These are phyloP conservation scores for Naganishia liquefaciens DNA, from an alignment of 1,284 basidiomycete species.

Conservation along the genomic window DNA sequence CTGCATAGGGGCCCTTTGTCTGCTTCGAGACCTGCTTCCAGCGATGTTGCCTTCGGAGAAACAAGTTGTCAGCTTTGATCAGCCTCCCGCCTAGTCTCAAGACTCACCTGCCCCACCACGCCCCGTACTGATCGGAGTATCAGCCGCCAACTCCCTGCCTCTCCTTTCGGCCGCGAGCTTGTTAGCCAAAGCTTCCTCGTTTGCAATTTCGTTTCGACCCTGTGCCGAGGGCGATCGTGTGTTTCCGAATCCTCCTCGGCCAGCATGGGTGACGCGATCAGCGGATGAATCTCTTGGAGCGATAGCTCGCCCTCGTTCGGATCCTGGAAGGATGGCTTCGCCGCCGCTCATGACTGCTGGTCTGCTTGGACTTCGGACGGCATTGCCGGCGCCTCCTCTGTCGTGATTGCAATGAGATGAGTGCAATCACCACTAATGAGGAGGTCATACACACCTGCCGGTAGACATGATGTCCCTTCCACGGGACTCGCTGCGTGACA, in stretches of 20 bases:
- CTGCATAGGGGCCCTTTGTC: constrained; percentile 5
- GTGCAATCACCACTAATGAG: neutral
- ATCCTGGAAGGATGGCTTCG: constrained; percentile 40
- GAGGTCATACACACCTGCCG: constrained; percentile 38
- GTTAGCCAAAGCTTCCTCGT: constrained; percentile 49
- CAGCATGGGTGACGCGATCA: constrained; percentile 50
- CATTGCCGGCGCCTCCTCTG: constrained; percentile 51
- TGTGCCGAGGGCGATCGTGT: constrained; percentile 38
- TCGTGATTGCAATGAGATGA: neutral
- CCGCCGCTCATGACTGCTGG: constrained; percentile 38
- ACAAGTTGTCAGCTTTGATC: neutral
- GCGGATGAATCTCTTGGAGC: constrained; percentile 37
- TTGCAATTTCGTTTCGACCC: constrained; percentile 40
- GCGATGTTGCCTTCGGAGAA: constrained; percentile 29
- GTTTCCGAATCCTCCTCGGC: constrained; percentile 54
- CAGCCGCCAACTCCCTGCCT: constrained; percentile 43
- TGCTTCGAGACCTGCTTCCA: constrained; percentile 26
- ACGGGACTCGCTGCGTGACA: constrained; percentile 42
- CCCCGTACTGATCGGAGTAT: constrained; percentile 47
- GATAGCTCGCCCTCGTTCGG: constrained; percentile 49
- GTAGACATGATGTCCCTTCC: constrained; percentile 49
- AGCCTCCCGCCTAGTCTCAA: too few species aligned
- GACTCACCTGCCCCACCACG: constrained; percentile 54
- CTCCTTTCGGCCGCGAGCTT: constrained; percentile 49
- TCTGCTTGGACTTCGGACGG: constrained; percentile 46